Base-by-base conservation (phyloP, 2,329 filamentous ascomycete genomes). In the Tolypocladium endophyticum region DNA sequence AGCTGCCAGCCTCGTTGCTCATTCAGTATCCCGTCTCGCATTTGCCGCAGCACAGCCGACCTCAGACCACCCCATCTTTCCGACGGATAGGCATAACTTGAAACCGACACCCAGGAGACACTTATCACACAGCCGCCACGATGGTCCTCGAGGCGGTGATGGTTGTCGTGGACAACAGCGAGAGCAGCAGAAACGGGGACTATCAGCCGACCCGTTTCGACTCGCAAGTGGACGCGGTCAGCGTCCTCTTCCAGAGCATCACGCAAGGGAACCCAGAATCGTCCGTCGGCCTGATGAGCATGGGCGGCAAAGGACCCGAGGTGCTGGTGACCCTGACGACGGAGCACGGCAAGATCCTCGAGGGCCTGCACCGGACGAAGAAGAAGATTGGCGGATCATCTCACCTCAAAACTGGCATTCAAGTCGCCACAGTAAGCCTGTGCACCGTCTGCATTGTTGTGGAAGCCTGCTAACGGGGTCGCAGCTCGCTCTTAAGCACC, bases 131-230 rank as follows among this genome's bases (percentile, higher is more conserved):
- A 64, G 69, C 75, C 75, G 77, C 75, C 86, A 92, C 82, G 72
- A 99, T 99, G 94, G 90, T 88, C 78, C 87, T 99, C 77, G 94
- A 99, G 87, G 95, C 94, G 79, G 95, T 96, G 64, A 97, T 99
- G 92, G 90, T 99, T 76, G 87, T 97, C 83, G 91, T 97, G 71
- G 94, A 99, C 84, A 99, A 97, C 83, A 97, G 92, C 81, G 94
- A 99, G 81, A 92, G 89, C 79, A 96, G 91, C 81, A 87, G 94
- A 73, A 99, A 99, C 78, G 94, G 95, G 72, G 94, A 99, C 75
- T 83, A 82, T 74, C 89, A 90, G 71, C 93, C 94, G 61, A 95
- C 92, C 66, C 87, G 94, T 76, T 99, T 92, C 82, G 92, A 97
- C 77, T 92, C 94, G 68, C 94, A 99, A 82, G 84, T 90, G 68